phyloP scores from a whole-genome alignment of 345 rosid species.

The Boechera divaricarpa region DNA sequence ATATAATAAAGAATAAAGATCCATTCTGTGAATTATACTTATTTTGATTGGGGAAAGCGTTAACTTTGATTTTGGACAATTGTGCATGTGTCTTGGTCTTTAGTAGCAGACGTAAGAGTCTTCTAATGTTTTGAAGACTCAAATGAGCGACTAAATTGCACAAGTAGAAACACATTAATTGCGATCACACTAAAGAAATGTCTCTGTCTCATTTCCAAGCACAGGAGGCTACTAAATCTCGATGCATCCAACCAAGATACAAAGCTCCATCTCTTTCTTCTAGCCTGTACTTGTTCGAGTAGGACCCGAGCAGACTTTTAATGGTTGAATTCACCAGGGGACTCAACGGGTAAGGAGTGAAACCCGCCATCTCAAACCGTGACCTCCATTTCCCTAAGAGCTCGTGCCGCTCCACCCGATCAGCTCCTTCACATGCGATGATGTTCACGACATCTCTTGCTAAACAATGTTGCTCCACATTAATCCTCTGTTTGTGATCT shows the following conservation, averaged over 20 bases:
- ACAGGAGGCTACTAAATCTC: constrained; percentile 90
- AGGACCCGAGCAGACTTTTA: constrained; percentile 65
- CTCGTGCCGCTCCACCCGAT: constrained; percentile 89
- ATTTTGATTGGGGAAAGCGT: not conserved
- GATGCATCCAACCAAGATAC: constrained; percentile 89
- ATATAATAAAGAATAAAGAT: not conserved
- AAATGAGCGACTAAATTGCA: constrained; percentile 25
- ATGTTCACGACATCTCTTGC: constrained; percentile 93
- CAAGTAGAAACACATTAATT: constrained; percentile 26
- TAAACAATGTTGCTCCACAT: constrained; percentile 96
- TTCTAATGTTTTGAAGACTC: constrained; percentile 27
- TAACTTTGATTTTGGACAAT: not conserved
- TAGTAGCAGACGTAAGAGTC: constrained; percentile 1
- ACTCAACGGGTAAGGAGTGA: constrained; percentile 76
- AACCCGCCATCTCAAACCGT: constrained; percentile 88
- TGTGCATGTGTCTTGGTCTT: constrained; percentile 6
- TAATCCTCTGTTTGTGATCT: constrained; percentile 79
- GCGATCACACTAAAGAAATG: constrained; percentile 17
- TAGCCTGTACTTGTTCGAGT: constrained; percentile 68
- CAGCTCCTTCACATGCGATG: constrained; percentile 89
- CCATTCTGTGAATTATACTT: not conserved
- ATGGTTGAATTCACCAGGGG: constrained; percentile 80
- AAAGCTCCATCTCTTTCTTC: constrained; percentile 86
- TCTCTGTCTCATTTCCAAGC: constrained; percentile 72
- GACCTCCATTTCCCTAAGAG: constrained; percentile 88